Evolutionary conservation across 2,329 filamentous ascomycete species (phyloP), one percentile per base, ranked within the genome.

Genomic region (Aureobasidium leucospermi): DNA sequence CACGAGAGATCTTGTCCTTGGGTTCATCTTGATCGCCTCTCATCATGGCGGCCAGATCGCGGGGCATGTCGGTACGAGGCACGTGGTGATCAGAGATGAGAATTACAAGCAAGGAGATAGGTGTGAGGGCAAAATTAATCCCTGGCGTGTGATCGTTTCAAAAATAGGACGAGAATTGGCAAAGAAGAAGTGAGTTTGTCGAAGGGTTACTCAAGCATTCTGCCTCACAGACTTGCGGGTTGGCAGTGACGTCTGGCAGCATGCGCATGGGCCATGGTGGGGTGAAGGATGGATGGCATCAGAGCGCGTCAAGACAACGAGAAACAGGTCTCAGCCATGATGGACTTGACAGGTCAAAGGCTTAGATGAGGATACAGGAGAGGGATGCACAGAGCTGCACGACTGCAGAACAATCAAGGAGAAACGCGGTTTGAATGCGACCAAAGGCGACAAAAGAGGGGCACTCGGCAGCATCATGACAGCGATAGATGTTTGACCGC

Each of bases 11-110:
- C 29, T 58, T 56, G 57, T 65, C 62, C 46, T 60, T 62, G 15
- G 60, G 47, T 45, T 63, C 61, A 39, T 60, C 23, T 23, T 23
- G 41, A 47, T 62, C 63, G 62, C 71, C 72, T 47, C 71, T 70
- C 61, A 76, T 67, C 32, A 70, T 65, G 28, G 73, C 66, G 71
- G 76, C 64, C 16, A 78, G 68, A 64, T 77, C 74, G 63, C 74
- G 71, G 48, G 76, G 76, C 75, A 78, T 78, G 29, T 53, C 31
- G 36, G 43, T 39, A 28, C 36, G n/a, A 36, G 28, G n/a, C 39
- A 51, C 47, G 34, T 41, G 29, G 53, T 47, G 19, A 15, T 19
- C 4, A 4, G 11, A 6, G 13, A 11, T 46, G 11, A 6, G 9
- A 6, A 10, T 13, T 45, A n/a, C 32, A 10, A 23, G 42, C 55